phyloP scores from a whole-genome alignment of 768 basidiomycete genomes.

The Dentipellis sp. region DNA sequence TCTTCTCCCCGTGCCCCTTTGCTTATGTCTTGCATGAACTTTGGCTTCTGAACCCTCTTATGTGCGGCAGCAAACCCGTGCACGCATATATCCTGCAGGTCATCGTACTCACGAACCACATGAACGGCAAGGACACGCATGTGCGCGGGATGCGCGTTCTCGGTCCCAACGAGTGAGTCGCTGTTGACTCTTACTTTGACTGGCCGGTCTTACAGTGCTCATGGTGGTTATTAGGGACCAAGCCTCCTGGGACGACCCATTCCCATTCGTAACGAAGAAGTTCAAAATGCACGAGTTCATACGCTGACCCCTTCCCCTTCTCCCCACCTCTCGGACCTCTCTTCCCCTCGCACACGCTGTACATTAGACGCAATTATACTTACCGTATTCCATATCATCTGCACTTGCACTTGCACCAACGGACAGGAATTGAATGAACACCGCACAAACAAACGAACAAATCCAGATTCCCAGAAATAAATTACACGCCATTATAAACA shows the following conservation, averaged over 20 bases:
- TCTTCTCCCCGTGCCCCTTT: not conserved
- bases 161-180: constrained; percentile 70
- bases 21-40: not conserved
- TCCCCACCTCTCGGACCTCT: not conserved
- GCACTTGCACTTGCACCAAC: not conserved
- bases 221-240: constrained; percentile 23
- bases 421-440: too few relatives aligned
- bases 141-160: constrained; percentile 85
- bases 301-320: constrained; percentile 1
- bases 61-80: constrained; percentile 59
- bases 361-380: not conserved
- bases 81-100: constrained; percentile 87
- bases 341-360: not conserved
- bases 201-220: not conserved
- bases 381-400: not conserved
- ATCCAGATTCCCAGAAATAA: constrained; percentile 7
- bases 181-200: constrained; percentile 5
- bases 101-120: constrained; percentile 85
- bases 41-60: not conserved
- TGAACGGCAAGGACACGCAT: constrained; percentile 99
- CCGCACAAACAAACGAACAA: not conserved
- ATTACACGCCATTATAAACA: not conserved
- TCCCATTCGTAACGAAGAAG: constrained; percentile 12
- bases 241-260: constrained; percentile 15
- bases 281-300: constrained; percentile 16